Conservation (phyloP, 2,329 filamentous ascomycete species). For the Monosporascus ibericus region DNA sequence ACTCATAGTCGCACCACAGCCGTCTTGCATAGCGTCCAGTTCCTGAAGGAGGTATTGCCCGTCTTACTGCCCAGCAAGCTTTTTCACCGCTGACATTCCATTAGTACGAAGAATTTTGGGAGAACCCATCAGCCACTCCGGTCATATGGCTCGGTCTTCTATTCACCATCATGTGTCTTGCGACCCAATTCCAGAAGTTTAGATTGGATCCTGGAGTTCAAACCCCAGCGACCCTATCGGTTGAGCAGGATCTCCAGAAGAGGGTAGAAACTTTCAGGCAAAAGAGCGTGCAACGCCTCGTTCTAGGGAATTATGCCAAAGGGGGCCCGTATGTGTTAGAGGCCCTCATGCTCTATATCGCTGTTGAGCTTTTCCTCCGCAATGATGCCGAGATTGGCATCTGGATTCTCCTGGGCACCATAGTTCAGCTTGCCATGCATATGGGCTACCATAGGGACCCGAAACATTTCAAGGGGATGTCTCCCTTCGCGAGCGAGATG, state of each 20-base stretch:
- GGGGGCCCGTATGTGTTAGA: slow-evolving; percentile 36
- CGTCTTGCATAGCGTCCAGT: slow-evolving; percentile 22
- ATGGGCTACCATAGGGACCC: slow-evolving; percentile 41
- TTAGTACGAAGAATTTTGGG: slow-evolving; percentile 41
- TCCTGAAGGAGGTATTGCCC: slow-evolving; percentile 18
- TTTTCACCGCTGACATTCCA: slow-evolving; percentile 1
- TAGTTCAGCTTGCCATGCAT: slow-evolving; percentile 30
- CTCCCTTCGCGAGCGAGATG: slow-evolving; percentile 38
- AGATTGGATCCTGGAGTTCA: slow-evolving; percentile 4
- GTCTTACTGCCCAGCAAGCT: background rate
- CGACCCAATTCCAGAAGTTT: slow-evolving; percentile 17
- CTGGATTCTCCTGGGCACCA: slow-evolving; percentile 29
- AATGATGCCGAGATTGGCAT: slow-evolving; percentile 27
- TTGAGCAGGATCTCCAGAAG: background rate
- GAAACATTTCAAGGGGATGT: slow-evolving; percentile 32
- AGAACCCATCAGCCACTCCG: slow-evolving; percentile 27
- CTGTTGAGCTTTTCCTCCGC: slow-evolving; percentile 23
- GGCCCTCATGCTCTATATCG: slow-evolving; percentile 29
- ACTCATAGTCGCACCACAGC: slow-evolving; percentile 7
- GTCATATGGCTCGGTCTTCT: slow-evolving; percentile 41
- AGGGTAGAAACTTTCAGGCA: slow-evolving; percentile 16
- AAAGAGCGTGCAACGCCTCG: slow-evolving; percentile 30
- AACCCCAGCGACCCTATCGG: slow-evolving; percentile 5
- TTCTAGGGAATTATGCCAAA: slow-evolving; percentile 34
- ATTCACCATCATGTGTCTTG: slow-evolving; percentile 38